Conservation (phyloP, 305 asterid genomes). For the Fraxinus platypoda region DNA sequence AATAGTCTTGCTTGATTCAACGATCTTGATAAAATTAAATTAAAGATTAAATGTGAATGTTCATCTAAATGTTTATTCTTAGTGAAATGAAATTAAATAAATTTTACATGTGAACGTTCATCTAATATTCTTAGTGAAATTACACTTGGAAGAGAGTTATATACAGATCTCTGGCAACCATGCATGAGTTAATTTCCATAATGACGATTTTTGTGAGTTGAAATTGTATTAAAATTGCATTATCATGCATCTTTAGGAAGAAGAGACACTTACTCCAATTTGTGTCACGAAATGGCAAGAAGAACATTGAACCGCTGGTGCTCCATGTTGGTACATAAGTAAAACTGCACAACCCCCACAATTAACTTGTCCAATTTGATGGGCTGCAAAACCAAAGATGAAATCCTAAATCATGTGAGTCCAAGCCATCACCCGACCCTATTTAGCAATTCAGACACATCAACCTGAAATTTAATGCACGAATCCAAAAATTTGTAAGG, state of each 20-base stretch:
- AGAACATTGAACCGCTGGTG: constrained; percentile 74
- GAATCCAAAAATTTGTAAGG: neutral
- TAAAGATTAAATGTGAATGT: neutral
- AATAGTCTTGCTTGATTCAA: neutral
- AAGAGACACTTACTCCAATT: constrained; percentile 60
- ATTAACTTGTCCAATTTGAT: constrained; percentile 82
- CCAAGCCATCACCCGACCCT: neutral
- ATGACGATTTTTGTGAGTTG: neutral
- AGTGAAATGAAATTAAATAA: neutral
- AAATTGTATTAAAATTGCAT: neutral
- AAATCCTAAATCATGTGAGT: neutral
- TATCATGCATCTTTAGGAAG: constrained; percentile 10
- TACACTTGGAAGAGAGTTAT: neutral
- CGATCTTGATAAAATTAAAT: neutral
- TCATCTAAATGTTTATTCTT: neutral
- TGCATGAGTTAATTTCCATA: neutral
- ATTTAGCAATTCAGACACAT: neutral
- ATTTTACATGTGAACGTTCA: neutral
- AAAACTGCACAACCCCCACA: constrained; percentile 73
- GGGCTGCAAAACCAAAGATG: constrained; percentile 45
- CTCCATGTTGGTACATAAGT: constrained; percentile 87
- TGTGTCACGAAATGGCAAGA: constrained; percentile 70
- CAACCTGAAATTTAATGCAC: neutral
- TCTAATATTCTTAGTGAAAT: neutral
- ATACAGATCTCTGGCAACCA: neutral